These are phyloP conservation scores for Aristolochia californica DNA, from an alignment of 164 flowering plant genomes.

Conservation along the genomic window DNA sequence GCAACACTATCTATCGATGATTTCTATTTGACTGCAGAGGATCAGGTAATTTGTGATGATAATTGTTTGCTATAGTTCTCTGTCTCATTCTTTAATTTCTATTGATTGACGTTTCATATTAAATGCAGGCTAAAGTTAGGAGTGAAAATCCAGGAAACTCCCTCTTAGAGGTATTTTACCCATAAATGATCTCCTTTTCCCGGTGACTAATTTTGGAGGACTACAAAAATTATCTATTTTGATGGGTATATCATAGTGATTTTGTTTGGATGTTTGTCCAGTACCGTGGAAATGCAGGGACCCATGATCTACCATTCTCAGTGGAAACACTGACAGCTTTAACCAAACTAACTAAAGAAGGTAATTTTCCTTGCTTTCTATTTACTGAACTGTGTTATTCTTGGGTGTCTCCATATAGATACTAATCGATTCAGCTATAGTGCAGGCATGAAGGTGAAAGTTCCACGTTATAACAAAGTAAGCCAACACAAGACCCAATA, in stretches of 20 bases:
- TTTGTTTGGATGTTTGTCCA: constrained; percentile 15
- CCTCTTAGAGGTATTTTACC: constrained; percentile 66
- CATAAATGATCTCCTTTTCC: too few species aligned
- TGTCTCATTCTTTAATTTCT: background rate
- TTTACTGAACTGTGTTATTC: background rate
- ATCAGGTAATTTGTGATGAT: constrained; percentile 45
- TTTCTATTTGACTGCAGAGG: constrained; percentile 84
- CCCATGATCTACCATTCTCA: constrained; percentile 81
- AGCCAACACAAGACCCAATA: constrained; percentile 7
- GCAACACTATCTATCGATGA: constrained; percentile 95
- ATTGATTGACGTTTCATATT: background rate
- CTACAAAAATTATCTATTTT: background rate
- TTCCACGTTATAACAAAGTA: constrained; percentile 94
- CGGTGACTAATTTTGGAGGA: background rate
- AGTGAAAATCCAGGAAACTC: constrained; percentile 69
- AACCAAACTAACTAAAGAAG: constrained; percentile 62
- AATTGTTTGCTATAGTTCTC: background rate
- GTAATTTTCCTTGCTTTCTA: constrained; percentile 17
- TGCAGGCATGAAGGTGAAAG: constrained; percentile 81
- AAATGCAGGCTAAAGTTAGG: constrained; percentile 60
- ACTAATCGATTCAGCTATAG: background rate
- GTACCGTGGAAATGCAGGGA: constrained; percentile 97
- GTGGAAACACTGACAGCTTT: constrained; percentile 58
- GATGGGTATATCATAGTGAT: background rate
- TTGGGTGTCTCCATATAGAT: too few species aligned